A percentile compares a stretch with the other conserved stretches of the same genome.
phyloP scores from a whole-genome alignment of 306 rosid species.

The Cicer pinnatifidum region DNA sequence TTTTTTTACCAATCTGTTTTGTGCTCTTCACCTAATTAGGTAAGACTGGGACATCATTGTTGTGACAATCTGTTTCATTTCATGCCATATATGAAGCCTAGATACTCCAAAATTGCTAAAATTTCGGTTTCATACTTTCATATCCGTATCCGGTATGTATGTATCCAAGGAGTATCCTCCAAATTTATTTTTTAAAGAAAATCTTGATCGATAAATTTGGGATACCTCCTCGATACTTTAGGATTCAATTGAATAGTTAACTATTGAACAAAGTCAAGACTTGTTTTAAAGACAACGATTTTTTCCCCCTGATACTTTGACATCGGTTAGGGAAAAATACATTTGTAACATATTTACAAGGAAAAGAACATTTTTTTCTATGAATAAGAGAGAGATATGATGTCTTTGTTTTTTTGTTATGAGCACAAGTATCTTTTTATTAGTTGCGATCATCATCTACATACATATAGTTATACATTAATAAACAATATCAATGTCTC shows the following conservation, averaged over 20 bases:
- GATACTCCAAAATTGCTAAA: not conserved
- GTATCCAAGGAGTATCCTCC: not conserved
- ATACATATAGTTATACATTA: not conserved
- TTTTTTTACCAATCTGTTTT: constrained; percentile 6
- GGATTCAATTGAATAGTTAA: constrained; percentile 1
- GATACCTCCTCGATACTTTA: not conserved
- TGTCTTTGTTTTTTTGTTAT: not conserved
- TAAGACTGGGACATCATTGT: constrained; percentile 10
- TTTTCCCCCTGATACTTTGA: not conserved
- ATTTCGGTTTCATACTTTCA: not conserved
- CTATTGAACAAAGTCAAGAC: not conserved
- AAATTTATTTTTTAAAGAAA: not conserved
- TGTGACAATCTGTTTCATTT: constrained; percentile 22
- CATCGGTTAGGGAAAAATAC: not conserved
- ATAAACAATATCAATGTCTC: not conserved
- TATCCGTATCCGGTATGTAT: not conserved
- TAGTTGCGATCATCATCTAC: not conserved
- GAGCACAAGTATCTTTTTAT: not conserved
- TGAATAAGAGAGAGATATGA: not conserved
- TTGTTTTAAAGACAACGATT: not conserved
- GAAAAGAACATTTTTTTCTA: not conserved
- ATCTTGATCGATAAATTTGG: not conserved
- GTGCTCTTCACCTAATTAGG: constrained; percentile 17
- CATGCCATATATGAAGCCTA: not conserved
- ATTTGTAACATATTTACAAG: not conserved